Percentiles rank a stretch among this genome's conserved stretches.
phyloP scores from a whole-genome alignment of 495 filamentous ascomycete genomes.

The Cercophora sp. region DNA sequence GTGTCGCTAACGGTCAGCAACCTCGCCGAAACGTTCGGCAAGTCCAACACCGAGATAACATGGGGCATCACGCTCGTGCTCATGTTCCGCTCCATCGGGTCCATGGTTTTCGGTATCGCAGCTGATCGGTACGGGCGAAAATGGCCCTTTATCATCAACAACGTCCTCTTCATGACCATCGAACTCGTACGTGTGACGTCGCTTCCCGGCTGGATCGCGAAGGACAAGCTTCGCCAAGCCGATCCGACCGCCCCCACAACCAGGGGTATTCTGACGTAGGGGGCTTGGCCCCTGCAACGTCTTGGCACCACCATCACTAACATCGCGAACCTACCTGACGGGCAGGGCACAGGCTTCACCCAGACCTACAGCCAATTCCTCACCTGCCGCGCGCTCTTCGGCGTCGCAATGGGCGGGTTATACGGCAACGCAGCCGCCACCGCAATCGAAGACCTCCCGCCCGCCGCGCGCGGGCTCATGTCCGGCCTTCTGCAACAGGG shows the following conservation, averaged over 20 bases:
- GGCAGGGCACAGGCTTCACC: conserved; percentile 69
- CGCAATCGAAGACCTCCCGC: conserved; percentile 78
- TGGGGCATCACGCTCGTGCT: conserved; percentile 88
- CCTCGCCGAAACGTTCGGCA: conserved; percentile 63
- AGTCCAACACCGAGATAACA: conserved; percentile 70
- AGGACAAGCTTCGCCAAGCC: conserved; percentile 10
- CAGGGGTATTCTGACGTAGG: too few relatives aligned
- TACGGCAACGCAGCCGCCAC: conserved; percentile 87
- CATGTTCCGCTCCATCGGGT: conserved; percentile 73
- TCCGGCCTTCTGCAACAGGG: conserved; percentile 84
- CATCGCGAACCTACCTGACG: conserved; percentile 14
- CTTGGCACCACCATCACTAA: not conserved
- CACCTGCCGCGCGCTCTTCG: conserved; percentile 78
- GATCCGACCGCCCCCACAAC: too few relatives aligned
- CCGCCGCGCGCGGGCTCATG: conserved; percentile 67
- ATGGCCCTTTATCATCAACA: conserved; percentile 85
- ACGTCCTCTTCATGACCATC: conserved; percentile 73
- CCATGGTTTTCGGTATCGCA: conserved; percentile 71
- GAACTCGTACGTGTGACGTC: conserved; percentile 52
- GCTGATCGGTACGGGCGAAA: conserved; percentile 81
- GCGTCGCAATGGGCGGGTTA: conserved; percentile 83
- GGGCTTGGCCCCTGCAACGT: too few relatives aligned
- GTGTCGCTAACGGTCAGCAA: conserved; percentile 70
- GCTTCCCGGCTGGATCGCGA: not conserved
- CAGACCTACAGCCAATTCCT: conserved; percentile 75